A percentile compares a stretch with the other conserved stretches of the same genome.
These are phyloP conservation scores for Venturia nashicola DNA, from an alignment of 2,329 filamentous ascomycete genomes.

Conservation along the genomic window DNA sequence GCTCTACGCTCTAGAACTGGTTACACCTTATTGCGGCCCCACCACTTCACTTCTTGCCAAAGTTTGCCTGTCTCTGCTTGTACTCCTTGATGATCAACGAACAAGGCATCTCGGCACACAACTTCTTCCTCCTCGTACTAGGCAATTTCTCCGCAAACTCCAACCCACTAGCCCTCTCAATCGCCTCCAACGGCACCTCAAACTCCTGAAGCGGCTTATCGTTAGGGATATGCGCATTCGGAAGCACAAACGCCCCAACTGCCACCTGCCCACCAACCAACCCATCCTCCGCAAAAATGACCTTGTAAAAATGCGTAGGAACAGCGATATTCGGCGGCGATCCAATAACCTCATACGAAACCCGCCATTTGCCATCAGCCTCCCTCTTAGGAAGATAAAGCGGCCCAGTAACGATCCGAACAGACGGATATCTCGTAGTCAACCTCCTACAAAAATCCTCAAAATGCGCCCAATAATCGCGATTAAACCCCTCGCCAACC, in stretches of 20 bases:
- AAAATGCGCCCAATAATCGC: slow-evolving; percentile 98
- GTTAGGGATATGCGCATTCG: slow-evolving; percentile 82
- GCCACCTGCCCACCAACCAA: slow-evolving; percentile 58
- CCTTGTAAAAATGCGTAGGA: slow-evolving; percentile 98
- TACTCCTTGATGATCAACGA: slow-evolving; percentile 75
- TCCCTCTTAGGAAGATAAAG: slow-evolving; percentile 84
- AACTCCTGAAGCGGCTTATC: slow-evolving; percentile 80
- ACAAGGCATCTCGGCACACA: slow-evolving; percentile 82
- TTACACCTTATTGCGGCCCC: not conserved
- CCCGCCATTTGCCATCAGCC: slow-evolving; percentile 87
- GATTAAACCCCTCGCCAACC: slow-evolving; percentile 95
- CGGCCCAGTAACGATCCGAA: slow-evolving; percentile 86
- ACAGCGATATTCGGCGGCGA: slow-evolving; percentile 88
- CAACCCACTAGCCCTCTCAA: slow-evolving; percentile 83
- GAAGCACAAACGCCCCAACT: slow-evolving; percentile 86
- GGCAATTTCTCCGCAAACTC: slow-evolving; percentile 81
- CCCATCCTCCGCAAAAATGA: slow-evolving; percentile 90
- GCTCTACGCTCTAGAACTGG: not conserved
- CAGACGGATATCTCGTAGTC: slow-evolving; percentile 68
- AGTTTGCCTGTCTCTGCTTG: slow-evolving; percentile 42
- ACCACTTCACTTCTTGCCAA: slow-evolving; percentile 13
- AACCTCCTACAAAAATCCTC: slow-evolving; percentile 91
- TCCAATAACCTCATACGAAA: slow-evolving; percentile 91
- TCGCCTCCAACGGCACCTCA: slow-evolving; percentile 83
- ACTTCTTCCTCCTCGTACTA: slow-evolving; percentile 55